Evolutionary conservation across 169 alveolate species (phyloP), one percentile per base, ranked within the genome.

Genomic region (Eimeria necatrix): DNA sequence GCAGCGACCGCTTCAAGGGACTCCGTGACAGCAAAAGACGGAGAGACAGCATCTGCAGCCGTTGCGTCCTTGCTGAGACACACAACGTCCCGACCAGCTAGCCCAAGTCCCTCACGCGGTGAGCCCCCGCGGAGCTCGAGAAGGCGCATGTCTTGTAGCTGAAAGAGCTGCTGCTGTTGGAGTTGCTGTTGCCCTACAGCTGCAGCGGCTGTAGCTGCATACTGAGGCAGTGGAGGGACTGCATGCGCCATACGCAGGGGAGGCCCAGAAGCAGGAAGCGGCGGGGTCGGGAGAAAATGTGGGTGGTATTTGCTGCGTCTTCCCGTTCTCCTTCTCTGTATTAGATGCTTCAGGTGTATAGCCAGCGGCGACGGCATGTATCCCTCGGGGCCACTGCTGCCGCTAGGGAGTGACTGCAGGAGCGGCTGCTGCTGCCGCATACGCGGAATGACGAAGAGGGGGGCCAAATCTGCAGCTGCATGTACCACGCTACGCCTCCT

Each of bases 141-240:
- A 52, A 60, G 93, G 81, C 60, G 93, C 14, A 10, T 60, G 90
- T 81, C 90, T 22, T 85, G 93, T 61, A 60, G 81, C 64, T 85
- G 93, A 22, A 14, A 26, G 12, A 60, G 93, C 93, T 85, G 93
- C 76, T 85, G 81, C 81, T 85, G 93, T 16, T 60, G 93, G 22
- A 85, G 93, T 80, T 85, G 93, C 81, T 85, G 93, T 41, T 60
- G 93, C 8, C 90, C 90, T n/a, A 81, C 74, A n/a, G 90, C 90
- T 51, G 90, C 90, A 49, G 90, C 90, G 22, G 90, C 90, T 22
- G 60, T 51, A 52, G 68, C 90, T n/a, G 51, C 74, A n/a, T 46
- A 6, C 90, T 53, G 74, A 20, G 90, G 90, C 60, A 52, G 90
- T 4, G 73, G 49, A 4, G 90, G 52, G 32, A 53, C 9, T 5